Conservation (phyloP, 805 yeast species). For the Lachancea meyersii region DNA sequence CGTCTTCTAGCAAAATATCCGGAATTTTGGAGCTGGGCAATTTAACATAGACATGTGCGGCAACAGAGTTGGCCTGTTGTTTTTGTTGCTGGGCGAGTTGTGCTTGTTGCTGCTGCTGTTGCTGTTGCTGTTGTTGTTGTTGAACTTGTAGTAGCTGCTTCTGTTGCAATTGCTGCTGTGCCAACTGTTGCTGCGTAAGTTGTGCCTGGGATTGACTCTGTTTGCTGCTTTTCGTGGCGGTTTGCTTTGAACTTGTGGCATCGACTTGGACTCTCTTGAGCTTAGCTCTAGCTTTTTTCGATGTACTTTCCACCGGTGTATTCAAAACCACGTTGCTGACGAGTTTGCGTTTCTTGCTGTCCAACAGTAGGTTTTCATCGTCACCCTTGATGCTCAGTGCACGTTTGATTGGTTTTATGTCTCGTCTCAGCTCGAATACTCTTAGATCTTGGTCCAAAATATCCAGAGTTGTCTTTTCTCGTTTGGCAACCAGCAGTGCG, state of each 20-base stretch:
- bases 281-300: constrained; percentile 5
- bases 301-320: not conserved
- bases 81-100: constrained; percentile 18
- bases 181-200: not conserved
- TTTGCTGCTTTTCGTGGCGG: not conserved
- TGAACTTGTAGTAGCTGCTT: constrained; percentile 22
- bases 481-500: constrained; percentile 60
- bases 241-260: constrained; percentile 3
- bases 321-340: constrained; percentile 14
- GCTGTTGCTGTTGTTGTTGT: constrained; percentile 22
- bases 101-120: constrained; percentile 17
- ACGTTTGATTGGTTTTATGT: constrained; percentile 69
- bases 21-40: constrained; percentile 89
- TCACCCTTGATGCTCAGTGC: constrained; percentile 71
- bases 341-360: constrained; percentile 63
- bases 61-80: constrained; percentile 18
- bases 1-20: constrained; percentile 81
- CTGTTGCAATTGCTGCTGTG: constrained; percentile 5
- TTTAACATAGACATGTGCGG: constrained; percentile 71
- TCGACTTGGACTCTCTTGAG: constrained; percentile 7
- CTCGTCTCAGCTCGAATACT: constrained; percentile 66
- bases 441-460: constrained; percentile 55
- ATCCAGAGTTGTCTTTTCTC: constrained; percentile 51
- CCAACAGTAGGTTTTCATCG: constrained; percentile 65
- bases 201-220: constrained; percentile 1